Evolutionary conservation across 2,329 filamentous ascomycete genomes (phyloP), one percentile per base, ranked within the genome.

Genomic region (Laburnicola sp.): DNA sequence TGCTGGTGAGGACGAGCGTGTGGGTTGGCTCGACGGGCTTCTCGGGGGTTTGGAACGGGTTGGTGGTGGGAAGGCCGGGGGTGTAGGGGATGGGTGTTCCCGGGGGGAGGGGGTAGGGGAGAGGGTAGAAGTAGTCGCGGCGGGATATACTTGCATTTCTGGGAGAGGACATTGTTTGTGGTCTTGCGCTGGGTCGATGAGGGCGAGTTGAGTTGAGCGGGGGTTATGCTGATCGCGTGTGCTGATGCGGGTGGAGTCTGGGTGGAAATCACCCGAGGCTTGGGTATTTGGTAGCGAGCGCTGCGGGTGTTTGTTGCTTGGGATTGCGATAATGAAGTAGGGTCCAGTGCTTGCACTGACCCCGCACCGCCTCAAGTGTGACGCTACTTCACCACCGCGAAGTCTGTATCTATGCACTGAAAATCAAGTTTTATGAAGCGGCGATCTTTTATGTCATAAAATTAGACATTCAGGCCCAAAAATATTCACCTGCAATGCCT

Each of bases 1-100:
- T 80, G 2, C 83, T 83, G 0, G 86, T 88, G 39, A 88, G 73
- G 9, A 88, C 86, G 3, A 87, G 64, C 0, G 86, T 88, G 1
- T 78, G 80, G 0, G 86, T 88, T 11, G 82, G 82, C 66, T 88
- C 86, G 43, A 64, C 60, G 22, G 60, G 48, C 25, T 39, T 45
- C 4, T 50, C 34, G 0, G 58, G 54, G 0, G 65, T 54, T 36
- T 63, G 57, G 9, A 70, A 60, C 0, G 66, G 63, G 50, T 71
- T 69, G 21, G 28, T 42, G 25, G 47, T 2, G 0, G 66, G 66
- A 11, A 71, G 60, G 26, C 57, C 50, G 42, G 57, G 51, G 1
- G 64, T 62, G 59, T 71, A 71, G 7, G 68, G 67, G 9, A 68
- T 38, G 0, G 63, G 63, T 2, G 60, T 64, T 21, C 48, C 50